Evolutionary conservation across 495 filamentous ascomycete genomes (phyloP), one percentile per base, ranked within the genome.

Genomic region (Trichocladium antarcticum): DNA sequence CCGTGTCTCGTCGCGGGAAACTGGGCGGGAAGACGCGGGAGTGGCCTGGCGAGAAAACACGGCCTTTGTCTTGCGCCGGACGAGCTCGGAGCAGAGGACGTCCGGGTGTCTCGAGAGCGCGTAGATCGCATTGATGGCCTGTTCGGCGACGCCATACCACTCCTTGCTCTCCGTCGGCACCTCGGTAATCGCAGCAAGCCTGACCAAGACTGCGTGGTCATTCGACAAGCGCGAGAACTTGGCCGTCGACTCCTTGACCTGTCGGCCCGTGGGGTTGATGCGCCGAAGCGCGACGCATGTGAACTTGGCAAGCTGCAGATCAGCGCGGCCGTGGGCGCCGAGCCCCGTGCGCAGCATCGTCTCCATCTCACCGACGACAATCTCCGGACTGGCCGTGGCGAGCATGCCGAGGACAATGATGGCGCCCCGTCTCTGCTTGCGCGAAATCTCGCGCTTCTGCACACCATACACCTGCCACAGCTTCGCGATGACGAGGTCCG

Each of bases 351-450:
- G 78, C 14, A 99, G 67, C 78, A 96, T 92, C 0, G 83, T 84
- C 63, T 95, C 89, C 69, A 96, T 87, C 62, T 99, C 89, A 44
- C 82, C 84, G 12, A 95, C 81, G 1, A 94, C 87, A 48, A 97
- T 89, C 42, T 95, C 85, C 0, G 90, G 88, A 32, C 88, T 84
- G 6, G 92, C 92, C 4, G 89, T 79, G 24, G 93, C 90, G 19
- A 99, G 76, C 93, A 99, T 99, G 16, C 93, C 90, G 14, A 99
- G 72, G 4, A 99, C 86, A 53, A 97, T 96, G 59, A 99, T 96
- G 17, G 92, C 80, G 22, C 92, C 92, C 12, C 90, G 77, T 49
- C 92, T 77, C 62, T 97, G 93, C n/a, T 79, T 89, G 60, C 78
- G 83, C 2, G 89, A 95, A 36, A 95, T 96, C 47, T 96, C 88